Base-by-base conservation (phyloP, 2,329 filamentous ascomycete genomes). In the Orbilia quercus region DNA sequence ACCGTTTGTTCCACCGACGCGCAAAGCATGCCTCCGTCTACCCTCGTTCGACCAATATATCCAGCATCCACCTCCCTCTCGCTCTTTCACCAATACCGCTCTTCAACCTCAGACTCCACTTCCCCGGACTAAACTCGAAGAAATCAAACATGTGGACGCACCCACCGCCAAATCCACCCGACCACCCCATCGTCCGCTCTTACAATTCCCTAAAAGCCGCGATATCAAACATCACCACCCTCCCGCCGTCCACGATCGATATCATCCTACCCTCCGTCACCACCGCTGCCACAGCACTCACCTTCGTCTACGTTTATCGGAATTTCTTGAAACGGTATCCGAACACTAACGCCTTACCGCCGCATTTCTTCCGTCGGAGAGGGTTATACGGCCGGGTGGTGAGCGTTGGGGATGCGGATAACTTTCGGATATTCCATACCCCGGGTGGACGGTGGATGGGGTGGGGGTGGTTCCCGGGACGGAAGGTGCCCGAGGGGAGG, bases 361-460 rank as follows among this genome's bases (percentile, higher is more conserved):
- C 91, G 1, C 83, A 84, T 9, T 90, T 89, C 79, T 94, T 94
- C 79, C 87, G 91, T 48, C 88, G 84, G 73, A 86, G 91, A 77
- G 93, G 87, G 76, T 79, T 99, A 44, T 90, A 94, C 77, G 95
- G 95, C 12, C 86, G 86, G 74, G 95, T 98, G 44, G 97, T 94
- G 11, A 92, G 91, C 77, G 95, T 99, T 22, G 95, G 96, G 44
- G 95, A 99, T 84, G 96, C 92, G 2, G 95, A 99, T 81, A 94
- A 94, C 79, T 97, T 99, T 80, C 90, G 95, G 77, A 81, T 99
- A 51, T 99, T 90, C 80, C 65, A 99, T 80, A 98, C 92, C 0
- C 95, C 95, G 0, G 94, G 94, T n/a, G 95, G 95, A 9, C 85
- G 88, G 76, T 81, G 93, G 57, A 85, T 90, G 9, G 95, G 95